A percentile compares a stretch with the other conserved stretches of the same genome.
phyloP scores from a whole-genome alignment of 108 stramenopile genomes.

The Skeletonema costatum region DNA sequence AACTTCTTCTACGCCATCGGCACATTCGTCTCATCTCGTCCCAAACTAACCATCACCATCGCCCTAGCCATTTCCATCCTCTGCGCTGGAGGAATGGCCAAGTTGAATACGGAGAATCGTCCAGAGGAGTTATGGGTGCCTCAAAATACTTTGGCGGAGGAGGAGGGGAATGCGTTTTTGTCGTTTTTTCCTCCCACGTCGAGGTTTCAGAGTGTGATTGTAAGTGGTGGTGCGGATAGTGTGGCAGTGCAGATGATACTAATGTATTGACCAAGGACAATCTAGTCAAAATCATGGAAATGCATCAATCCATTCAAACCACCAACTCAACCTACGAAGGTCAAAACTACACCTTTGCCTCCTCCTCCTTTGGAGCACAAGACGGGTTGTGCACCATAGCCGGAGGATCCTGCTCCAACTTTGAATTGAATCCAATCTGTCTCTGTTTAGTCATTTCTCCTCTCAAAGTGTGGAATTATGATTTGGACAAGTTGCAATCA shows the following conservation, averaged over 20 bases:
- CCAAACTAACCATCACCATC: constrained; percentile 51
- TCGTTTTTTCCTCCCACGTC: constrained; percentile 42
- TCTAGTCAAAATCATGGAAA: constrained; percentile 48
- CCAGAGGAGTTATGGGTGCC: constrained; percentile 74
- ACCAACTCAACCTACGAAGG: constrained; percentile 27
- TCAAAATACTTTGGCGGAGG: constrained; percentile 60
- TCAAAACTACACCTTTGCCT: constrained; percentile 14
- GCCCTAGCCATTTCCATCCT: constrained; percentile 48
- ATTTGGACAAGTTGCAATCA: constrained; percentile 47
- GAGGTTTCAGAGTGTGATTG: constrained; percentile 54
- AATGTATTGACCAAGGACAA: constrained; percentile 64
- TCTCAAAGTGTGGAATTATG: constrained; percentile 71
- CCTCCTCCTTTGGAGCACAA: background rate
- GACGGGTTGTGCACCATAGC: constrained; percentile 52
- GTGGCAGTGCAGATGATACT: background rate
- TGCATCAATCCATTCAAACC: constrained; percentile 52
- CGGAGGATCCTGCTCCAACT: constrained; percentile 53
- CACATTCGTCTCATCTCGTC: constrained; percentile 44
- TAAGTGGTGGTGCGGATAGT: constrained; percentile 11
- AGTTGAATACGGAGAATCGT: constrained; percentile 61
- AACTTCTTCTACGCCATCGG: constrained; percentile 53
- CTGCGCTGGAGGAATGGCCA: constrained; percentile 51
- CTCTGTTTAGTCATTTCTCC: constrained; percentile 54
- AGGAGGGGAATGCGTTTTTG: constrained; percentile 44
- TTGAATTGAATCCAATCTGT: constrained; percentile 38